Evolutionary conservation across 2,329 filamentous ascomycete genomes (phyloP).

Genomic region (Myotisia sp.): DNA sequence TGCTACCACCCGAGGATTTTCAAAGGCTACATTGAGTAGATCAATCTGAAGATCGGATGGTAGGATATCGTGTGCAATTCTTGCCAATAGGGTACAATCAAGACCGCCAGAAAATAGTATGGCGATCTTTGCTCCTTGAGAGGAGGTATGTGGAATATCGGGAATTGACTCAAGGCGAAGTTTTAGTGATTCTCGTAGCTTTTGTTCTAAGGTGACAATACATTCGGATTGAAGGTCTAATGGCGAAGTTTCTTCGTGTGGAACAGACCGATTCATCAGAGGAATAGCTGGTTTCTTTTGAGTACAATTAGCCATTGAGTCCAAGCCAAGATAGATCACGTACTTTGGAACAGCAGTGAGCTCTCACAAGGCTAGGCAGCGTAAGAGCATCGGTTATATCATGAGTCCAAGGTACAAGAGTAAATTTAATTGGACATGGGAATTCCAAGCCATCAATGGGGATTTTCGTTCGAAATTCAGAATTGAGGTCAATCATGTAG

Average conservation of each 20-base stretch:
- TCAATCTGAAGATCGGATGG: constrained; percentile 58
- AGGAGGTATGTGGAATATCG: constrained; percentile 32
- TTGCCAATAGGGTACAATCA: constrained; percentile 78
- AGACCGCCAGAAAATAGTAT: constrained; percentile 88
- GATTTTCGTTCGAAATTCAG: neutral
- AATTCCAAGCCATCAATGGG: too few relatives aligned
- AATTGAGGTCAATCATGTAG: constrained; percentile 48
- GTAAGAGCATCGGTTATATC: neutral
- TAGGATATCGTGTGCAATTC: constrained; percentile 63
- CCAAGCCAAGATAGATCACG: too few relatives aligned
- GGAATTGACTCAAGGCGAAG: constrained; percentile 54
- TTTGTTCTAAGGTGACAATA: constrained; percentile 40
- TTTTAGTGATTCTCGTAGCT: constrained; percentile 47
- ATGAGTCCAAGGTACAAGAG: constrained; percentile 2
- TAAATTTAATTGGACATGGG: constrained; percentile 1
- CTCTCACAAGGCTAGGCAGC: constrained; percentile 2
- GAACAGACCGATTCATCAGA: constrained; percentile 29
- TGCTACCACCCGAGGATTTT: constrained; percentile 65
- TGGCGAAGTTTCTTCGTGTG: constrained; percentile 20
- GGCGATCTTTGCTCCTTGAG: constrained; percentile 40
- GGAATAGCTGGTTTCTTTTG: constrained; percentile 27
- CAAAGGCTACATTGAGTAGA: constrained; percentile 88
- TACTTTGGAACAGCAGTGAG: too few relatives aligned
- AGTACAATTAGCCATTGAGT: too few relatives aligned
- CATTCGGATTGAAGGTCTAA: constrained; percentile 33